Evolutionary conservation across 2,329 filamentous ascomycete genomes (phyloP).

Genomic region (Penicillium brevicompactum): DNA sequence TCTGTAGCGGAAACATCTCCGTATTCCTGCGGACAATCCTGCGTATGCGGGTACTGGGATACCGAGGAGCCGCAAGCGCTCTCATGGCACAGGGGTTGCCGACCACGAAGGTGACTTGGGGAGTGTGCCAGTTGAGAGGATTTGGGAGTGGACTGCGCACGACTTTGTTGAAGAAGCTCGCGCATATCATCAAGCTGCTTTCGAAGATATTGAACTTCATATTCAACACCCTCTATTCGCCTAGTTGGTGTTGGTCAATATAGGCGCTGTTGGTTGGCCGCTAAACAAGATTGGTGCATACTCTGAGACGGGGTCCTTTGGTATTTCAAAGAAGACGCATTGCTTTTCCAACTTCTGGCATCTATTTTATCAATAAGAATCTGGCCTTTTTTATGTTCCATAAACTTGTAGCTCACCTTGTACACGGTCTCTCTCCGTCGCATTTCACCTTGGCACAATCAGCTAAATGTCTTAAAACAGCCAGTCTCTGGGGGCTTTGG

Average conservation of each 20-base stretch:
- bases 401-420: constrained; percentile 26
- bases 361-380: constrained; percentile 8
- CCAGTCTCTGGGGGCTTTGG: not conserved
- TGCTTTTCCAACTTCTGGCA: constrained; percentile 38
- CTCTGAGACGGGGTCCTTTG: constrained; percentile 33
- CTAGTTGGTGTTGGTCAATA: constrained; percentile 20
- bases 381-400: not conserved
- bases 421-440: constrained; percentile 40
- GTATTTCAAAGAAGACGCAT: constrained; percentile 40
- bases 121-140: constrained; percentile 4
- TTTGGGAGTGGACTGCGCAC: not conserved
- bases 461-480: not conserved
- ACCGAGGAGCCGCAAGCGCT: constrained; percentile 10
- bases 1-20: not conserved
- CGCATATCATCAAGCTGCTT: constrained; percentile 31
- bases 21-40: not conserved
- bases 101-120: constrained; percentile 2
- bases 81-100: not conserved
- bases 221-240: constrained; percentile 36
- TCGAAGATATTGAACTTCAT: constrained; percentile 32
- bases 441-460: constrained; percentile 34
- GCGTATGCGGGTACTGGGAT: constrained; percentile 2
- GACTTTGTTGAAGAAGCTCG: constrained; percentile 17
- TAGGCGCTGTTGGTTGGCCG: not conserved
- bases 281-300: constrained; percentile 13